These are phyloP conservation scores for Leccinum longicurvipes DNA, from an alignment of 768 basidiomycete genomes.

Conservation along the genomic window DNA sequence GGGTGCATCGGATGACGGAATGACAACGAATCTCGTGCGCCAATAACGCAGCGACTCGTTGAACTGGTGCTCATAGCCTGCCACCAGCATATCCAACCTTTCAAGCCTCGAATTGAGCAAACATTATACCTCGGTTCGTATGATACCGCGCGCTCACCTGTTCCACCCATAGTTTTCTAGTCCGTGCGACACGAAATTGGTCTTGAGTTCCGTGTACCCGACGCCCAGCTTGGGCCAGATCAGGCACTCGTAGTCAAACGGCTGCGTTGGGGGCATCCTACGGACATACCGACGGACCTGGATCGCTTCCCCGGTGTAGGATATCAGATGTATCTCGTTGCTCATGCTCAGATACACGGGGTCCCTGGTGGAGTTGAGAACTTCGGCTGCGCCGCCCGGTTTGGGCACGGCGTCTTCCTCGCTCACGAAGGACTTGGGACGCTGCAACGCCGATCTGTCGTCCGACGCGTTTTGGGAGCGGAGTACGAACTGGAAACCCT, in stretches of 20 bases:
- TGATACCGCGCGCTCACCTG: slow-evolving; percentile 43
- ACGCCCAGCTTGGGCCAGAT: slow-evolving; percentile 92
- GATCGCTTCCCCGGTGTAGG: slow-evolving; percentile 87
- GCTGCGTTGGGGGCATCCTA: slow-evolving; percentile 57
- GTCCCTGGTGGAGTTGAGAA: slow-evolving; percentile 54
- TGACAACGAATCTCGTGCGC: slow-evolving; percentile 90
- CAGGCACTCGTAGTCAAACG: slow-evolving; percentile 79
- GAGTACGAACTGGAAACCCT: slow-evolving; percentile 93
- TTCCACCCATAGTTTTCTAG: slow-evolving; percentile 87
- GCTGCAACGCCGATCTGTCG: slow-evolving; percentile 38
- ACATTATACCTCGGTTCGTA: not conserved
- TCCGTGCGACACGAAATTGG: slow-evolving; percentile 74
- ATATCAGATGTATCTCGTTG: slow-evolving; percentile 92
- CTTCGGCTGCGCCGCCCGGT: slow-evolving; percentile 63
- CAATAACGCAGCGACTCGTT: slow-evolving; percentile 86
- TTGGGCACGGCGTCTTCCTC: slow-evolving; percentile 54
- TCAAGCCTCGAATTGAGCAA: not conserved
- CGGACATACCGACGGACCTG: slow-evolving; percentile 85
- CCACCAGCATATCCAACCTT: slow-evolving; percentile 83
- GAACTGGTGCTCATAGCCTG: slow-evolving; percentile 77
- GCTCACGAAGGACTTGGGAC: slow-evolving; percentile 54
- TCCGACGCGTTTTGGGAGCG: slow-evolving; percentile 37
- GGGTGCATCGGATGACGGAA: slow-evolving; percentile 77
- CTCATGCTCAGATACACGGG: slow-evolving; percentile 92
- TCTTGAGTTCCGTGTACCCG: slow-evolving; percentile 78